Evolutionary conservation across 257 asterid genomes (phyloP), one percentile per base, ranked within the genome.

Genomic region (Scutellaria minor): DNA sequence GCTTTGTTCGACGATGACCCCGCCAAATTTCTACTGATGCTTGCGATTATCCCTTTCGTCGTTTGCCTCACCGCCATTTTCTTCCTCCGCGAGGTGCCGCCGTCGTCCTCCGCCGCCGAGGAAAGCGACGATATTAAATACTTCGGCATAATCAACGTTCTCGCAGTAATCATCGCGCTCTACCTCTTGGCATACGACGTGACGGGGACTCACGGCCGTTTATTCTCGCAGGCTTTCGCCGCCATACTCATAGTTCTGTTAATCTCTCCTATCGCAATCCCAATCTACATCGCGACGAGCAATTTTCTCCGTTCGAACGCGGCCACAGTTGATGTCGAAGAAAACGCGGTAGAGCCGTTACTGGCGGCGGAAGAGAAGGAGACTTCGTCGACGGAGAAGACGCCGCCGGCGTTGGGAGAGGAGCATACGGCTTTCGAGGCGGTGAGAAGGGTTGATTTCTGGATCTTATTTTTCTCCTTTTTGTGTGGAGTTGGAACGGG

Each of bases 401-500:
- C 24, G 50, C 9, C 24, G 82, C 96, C 88, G 6, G 77, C 79
- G 9, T 65, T 92, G 22, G 98, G 96, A 22, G 96, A 90, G 66
- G 96, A 92, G 68, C 98, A 92, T 64, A 89, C 91, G 5, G 75
- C 88, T 40, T 2, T 78, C 0, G 92, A 92, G 83, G 96, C 90
- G 7, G 9, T 90, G 57, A 83, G 20, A 37, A 82, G 83, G 12
- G 40, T 86, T 6, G 96, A 92, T 14, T 92, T 92, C 31, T 89
- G 98, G 96, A 85, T 92, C 45, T 64, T 92, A 81, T 92, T 92
- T 56, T 61, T 58, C 6, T 87, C 97, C 31, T 91, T 91, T 74
- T 74, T 91, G 6, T 89, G 97, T 57, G 97, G 97, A 42, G 97
- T 91, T n/a, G 98, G 98, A 54, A 92, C 98, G 12, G 98, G 97